phyloP scores from a whole-genome alignment of 2,329 filamentous ascomycete genomes.

The Hypomyces perniciosus region DNA sequence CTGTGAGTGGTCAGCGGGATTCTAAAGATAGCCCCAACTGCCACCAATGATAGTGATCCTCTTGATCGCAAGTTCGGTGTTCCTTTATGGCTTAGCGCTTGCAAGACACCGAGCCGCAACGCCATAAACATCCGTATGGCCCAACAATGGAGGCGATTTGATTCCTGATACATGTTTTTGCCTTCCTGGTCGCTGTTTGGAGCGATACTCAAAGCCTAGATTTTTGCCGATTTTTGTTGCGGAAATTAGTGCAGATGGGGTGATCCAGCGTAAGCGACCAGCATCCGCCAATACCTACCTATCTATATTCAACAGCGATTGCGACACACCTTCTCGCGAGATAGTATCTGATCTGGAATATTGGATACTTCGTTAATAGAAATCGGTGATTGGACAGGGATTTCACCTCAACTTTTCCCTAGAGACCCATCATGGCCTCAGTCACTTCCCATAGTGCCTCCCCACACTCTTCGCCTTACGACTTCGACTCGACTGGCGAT shows the following conservation, averaged over 20 bases:
- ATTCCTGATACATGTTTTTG: neutral
- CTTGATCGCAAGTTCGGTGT: constrained; percentile 7
- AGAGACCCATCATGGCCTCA: constrained; percentile 27
- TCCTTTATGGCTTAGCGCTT: constrained; percentile 3
- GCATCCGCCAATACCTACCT: no score
- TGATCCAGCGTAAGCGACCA: no score
- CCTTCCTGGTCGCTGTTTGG: no score
- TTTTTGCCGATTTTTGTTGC: no score
- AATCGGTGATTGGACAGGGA: no score
- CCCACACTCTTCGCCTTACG: constrained; percentile 34
- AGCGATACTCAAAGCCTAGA: no score
- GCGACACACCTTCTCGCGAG: neutral
- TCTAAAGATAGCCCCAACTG: neutral
- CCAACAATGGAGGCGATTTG: neutral
- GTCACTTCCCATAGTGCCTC: constrained; percentile 33
- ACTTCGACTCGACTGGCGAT: constrained; percentile 34
- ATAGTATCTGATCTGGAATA: no score
- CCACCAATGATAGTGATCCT: constrained; percentile 5
- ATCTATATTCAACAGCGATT: neutral
- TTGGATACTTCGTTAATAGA: no score
- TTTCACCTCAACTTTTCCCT: no score
- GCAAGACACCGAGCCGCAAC: no score
- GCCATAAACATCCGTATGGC: no score
- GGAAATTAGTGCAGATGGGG: no score
- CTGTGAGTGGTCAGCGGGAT: constrained; percentile 9